These are phyloP conservation scores for Deinandra increscens DNA, from an alignment of 129 eudicot genomes.

Conservation along the genomic window DNA sequence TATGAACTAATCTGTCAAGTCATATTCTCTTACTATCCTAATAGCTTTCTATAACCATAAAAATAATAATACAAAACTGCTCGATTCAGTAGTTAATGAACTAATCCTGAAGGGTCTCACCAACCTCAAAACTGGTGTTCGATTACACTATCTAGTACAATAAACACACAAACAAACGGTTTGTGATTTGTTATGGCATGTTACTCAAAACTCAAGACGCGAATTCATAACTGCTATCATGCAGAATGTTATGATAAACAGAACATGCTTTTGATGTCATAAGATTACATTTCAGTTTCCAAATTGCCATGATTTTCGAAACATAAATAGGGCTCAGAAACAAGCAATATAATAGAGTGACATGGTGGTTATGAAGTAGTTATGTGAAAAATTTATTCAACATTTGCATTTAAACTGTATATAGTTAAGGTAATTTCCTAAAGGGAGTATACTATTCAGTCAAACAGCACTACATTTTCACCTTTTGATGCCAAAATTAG, in stretches of 20 bases:
- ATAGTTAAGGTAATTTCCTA: too few relatives aligned
- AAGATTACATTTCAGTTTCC: not conserved
- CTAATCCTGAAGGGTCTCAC: not conserved
- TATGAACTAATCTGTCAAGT: constrained; percentile 1
- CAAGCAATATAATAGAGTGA: too few relatives aligned
- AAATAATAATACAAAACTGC: not conserved
- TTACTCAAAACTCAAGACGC: too few relatives aligned
- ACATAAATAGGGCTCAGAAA: not conserved
- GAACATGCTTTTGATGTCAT: not conserved
- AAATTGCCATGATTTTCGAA: too few relatives aligned
- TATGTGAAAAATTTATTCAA: too few relatives aligned
- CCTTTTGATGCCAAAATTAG: constrained; percentile 5
- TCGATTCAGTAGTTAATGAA: not conserved
- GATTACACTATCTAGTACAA: not conserved
- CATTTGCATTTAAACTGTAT: too few relatives aligned
- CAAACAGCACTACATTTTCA: not conserved
- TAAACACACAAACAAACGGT: not conserved
- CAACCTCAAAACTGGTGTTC: not conserved
- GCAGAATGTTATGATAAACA: not conserved
- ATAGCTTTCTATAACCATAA: not conserved
- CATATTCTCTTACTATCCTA: constrained; percentile 11
- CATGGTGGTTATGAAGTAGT: too few relatives aligned
- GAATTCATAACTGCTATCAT: not conserved
- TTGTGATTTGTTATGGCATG: not conserved
- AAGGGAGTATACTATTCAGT: too few relatives aligned